Conservation (phyloP, 2,329 filamentous ascomycete species). For the Pestalotiopsis sp. region DNA sequence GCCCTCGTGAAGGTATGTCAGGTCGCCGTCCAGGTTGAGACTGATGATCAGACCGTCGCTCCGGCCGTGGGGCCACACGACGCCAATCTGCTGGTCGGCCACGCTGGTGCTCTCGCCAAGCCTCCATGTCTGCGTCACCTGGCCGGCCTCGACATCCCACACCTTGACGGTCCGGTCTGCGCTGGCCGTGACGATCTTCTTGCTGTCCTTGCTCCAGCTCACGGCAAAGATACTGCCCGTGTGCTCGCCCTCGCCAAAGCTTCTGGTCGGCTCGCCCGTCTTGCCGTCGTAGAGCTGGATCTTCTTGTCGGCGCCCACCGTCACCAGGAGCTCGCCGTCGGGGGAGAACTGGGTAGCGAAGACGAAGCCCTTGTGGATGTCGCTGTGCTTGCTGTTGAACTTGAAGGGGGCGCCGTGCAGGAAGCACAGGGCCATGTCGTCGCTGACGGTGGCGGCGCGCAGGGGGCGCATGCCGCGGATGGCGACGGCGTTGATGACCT, state of each 20-base stretch:
- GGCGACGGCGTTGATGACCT: slow-evolving; percentile 87
- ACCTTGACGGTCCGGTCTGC: slow-evolving; percentile 94
- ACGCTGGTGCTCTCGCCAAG: slow-evolving; percentile 79
- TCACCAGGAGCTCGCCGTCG: slow-evolving; percentile 80
- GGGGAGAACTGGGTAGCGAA: slow-evolving; percentile 88
- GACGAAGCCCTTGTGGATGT: slow-evolving; percentile 85
- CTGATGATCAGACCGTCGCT: slow-evolving; percentile 89
- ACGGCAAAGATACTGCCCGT: slow-evolving; percentile 92
- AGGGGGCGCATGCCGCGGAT: slow-evolving; percentile 90
- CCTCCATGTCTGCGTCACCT: slow-evolving; percentile 79
- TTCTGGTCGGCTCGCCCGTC: slow-evolving; percentile 79
- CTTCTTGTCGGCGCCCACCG: slow-evolving; percentile 86
- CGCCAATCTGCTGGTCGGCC: slow-evolving; percentile 88
- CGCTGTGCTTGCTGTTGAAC: slow-evolving; percentile 81
- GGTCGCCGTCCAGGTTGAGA: slow-evolving; percentile 82
- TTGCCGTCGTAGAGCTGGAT: slow-evolving; percentile 98
- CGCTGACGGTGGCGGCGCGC: slow-evolving; percentile 85
- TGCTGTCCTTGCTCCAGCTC: slow-evolving; percentile 87
- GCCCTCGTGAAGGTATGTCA: slow-evolving; percentile 83
- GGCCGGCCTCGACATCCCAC: slow-evolving; percentile 85
- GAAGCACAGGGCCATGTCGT: slow-evolving; percentile 89
- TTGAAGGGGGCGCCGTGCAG: slow-evolving; percentile 95
- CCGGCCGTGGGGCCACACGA: slow-evolving; percentile 83
- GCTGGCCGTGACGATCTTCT: slow-evolving; percentile 84
- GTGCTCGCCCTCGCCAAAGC: slow-evolving; percentile 83